A percentile compares a stretch with the other conserved stretches of the same genome.
These are phyloP conservation scores for Amanita pallidorosea DNA, from an alignment of 768 basidiomycete species.

Conservation along the genomic window DNA sequence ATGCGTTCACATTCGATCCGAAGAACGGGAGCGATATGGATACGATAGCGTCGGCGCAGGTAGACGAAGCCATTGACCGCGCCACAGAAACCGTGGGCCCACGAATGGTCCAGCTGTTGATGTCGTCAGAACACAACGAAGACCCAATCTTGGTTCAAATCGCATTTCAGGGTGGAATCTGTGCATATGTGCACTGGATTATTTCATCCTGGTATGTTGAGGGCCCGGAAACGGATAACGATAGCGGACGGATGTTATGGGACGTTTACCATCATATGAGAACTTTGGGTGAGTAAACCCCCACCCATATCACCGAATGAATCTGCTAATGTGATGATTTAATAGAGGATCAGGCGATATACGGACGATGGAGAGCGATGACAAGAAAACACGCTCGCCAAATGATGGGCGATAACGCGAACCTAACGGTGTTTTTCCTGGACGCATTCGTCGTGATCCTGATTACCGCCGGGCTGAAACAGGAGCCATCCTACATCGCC, in stretches of 20 bases:
- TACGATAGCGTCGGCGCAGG: conserved; percentile 14
- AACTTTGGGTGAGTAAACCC: conserved; percentile 33
- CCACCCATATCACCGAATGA: neutral
- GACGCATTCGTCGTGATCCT: conserved; percentile 33
- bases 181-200: conserved; percentile 39
- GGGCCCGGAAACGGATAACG: conserved; percentile 27
- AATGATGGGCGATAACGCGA: conserved; percentile 23
- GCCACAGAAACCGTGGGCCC: conserved; percentile 22
- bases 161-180: conserved; percentile 33
- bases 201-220: conserved; percentile 41
- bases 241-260: conserved; percentile 32
- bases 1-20: conserved; percentile 23
- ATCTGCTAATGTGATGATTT: neutral
- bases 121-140: conserved; percentile 24
- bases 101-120: conserved; percentile 28
- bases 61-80: conserved; percentile 16
- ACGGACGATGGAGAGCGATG: conserved; percentile 46
- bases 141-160: conserved; percentile 32
- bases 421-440: conserved; percentile 18
- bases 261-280: conserved; percentile 31
- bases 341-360: conserved; percentile 38
- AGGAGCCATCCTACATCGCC: conserved; percentile 19
- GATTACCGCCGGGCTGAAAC: conserved; percentile 25
- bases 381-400: conserved; percentile 36
- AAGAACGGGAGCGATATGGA: conserved; percentile 8